A percentile compares a stretch with the other conserved stretches of the same genome.
These are phyloP conservation scores for Citrus cavaleriei DNA, from an alignment of 345 rosid genomes.

Conservation along the genomic window DNA sequence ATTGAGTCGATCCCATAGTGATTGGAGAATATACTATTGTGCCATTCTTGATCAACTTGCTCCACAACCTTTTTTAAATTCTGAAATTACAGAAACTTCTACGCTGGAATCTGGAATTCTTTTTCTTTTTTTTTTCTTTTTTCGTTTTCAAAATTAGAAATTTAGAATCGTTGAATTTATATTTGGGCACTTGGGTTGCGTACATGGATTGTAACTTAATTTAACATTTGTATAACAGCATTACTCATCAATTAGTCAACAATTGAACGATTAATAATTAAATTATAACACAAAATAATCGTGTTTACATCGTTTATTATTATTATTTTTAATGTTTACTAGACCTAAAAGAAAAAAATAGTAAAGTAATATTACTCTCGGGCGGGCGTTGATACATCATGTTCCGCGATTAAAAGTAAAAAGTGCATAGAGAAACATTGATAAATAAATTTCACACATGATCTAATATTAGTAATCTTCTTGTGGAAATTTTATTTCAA, in stretches of 20 bases:
- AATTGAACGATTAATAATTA: neutral
- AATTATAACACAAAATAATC: neutral
- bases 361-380: neutral
- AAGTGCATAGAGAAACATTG: no score
- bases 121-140: no score
- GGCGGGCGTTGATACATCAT: neutral
- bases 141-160: neutral
- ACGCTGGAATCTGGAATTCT: neutral
- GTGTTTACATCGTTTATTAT: neutral
- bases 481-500: no score
- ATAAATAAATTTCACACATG: no score
- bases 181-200: conserved; percentile 1
- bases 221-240: neutral
- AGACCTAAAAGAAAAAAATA: neutral
- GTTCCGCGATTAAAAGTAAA: neutral
- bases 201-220: neutral
- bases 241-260: neutral
- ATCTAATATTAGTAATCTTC: no score
- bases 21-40: conserved; percentile 28
- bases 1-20: neutral
- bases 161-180: neutral
- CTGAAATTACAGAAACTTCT: neutral
- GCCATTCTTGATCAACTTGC: conserved; percentile 10
- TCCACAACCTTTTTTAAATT: neutral
- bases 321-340: neutral